Conservation (phyloP, 2,329 filamentous ascomycete species). For the Proliferodiscus dingleyae region DNA sequence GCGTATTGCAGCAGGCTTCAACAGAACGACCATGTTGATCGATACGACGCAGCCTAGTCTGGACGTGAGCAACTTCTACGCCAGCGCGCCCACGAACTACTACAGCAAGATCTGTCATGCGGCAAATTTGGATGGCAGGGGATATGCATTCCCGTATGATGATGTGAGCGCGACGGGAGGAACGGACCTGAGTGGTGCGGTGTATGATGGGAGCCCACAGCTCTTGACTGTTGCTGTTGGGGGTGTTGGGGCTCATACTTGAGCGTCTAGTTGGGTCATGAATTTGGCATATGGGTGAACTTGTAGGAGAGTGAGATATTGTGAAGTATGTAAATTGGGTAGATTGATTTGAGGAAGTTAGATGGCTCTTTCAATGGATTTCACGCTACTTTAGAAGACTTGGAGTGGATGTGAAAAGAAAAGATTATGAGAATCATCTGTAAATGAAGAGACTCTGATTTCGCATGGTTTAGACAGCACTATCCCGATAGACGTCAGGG, state of each 20-base stretch:
- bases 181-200: constrained; percentile 57
- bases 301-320: too few species aligned
- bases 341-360: too few species aligned
- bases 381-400: too few species aligned
- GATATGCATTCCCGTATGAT: constrained; percentile 65
- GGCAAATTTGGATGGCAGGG: constrained; percentile 52
- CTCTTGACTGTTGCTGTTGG: constrained; percentile 17
- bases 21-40: constrained; percentile 23
- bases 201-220: constrained; percentile 42
- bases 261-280: too few species aligned
- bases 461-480: too few species aligned
- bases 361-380: too few species aligned
- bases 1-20: constrained; percentile 24
- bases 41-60: constrained; percentile 43
- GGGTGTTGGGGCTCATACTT: constrained; percentile 1
- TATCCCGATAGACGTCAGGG: too few species aligned
- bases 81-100: constrained; percentile 49
- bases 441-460: too few species aligned
- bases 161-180: constrained; percentile 56
- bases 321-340: too few species aligned
- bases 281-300: too few species aligned
- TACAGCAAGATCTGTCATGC: constrained; percentile 58
- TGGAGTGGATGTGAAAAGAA: too few species aligned
- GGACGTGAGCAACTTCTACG: constrained; percentile 58
- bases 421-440: too few species aligned